Evolutionary conservation across 2,329 filamentous ascomycete genomes (phyloP).

Genomic region (Aspergillus jensenii): DNA sequence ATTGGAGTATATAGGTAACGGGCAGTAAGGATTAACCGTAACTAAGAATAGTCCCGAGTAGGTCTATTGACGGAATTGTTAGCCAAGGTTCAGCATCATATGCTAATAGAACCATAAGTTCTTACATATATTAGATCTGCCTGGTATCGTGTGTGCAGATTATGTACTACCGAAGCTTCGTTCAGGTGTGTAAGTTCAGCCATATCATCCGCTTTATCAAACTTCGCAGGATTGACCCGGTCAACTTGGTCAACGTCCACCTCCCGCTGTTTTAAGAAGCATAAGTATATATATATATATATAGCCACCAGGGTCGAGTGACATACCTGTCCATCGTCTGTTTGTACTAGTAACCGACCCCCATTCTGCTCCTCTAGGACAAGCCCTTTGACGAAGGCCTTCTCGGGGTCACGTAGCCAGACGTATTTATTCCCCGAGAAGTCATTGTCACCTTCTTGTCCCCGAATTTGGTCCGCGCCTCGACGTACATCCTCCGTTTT

Average conservation of each 20-base stretch:
- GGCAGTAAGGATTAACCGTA: conserved; percentile 94
- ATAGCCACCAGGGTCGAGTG: neutral
- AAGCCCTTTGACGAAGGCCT: conserved; percentile 89
- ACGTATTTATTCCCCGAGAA: conserved; percentile 99
- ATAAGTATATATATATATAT: conserved; percentile 20
- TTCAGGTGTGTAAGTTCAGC: conserved; percentile 97
- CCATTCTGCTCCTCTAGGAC: conserved; percentile 76
- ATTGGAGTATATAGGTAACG: conserved; percentile 90
- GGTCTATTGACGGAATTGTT: conserved; percentile 54
- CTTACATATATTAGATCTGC: conserved; percentile 83
- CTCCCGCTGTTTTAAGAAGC: conserved; percentile 67
- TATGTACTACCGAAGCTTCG: conserved; percentile 96
- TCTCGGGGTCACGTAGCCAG: conserved; percentile 85
- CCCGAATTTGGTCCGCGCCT: conserved; percentile 56
- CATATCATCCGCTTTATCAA: conserved; percentile 99
- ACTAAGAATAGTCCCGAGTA: conserved; percentile 97
- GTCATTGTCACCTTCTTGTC: conserved; percentile 96
- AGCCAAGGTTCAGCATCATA: neutral
- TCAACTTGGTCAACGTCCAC: conserved; percentile 85
- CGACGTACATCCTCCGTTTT: conserved; percentile 75
- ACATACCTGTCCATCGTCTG: conserved; percentile 83
- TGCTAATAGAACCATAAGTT: conserved; percentile 8
- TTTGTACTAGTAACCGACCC: conserved; percentile 78
- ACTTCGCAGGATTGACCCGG: conserved; percentile 99
- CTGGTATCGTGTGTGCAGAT: conserved; percentile 91